Evolutionary conservation across 352 stramenopile species (phyloP).

Genomic region (Phytophthora sojae): DNA sequence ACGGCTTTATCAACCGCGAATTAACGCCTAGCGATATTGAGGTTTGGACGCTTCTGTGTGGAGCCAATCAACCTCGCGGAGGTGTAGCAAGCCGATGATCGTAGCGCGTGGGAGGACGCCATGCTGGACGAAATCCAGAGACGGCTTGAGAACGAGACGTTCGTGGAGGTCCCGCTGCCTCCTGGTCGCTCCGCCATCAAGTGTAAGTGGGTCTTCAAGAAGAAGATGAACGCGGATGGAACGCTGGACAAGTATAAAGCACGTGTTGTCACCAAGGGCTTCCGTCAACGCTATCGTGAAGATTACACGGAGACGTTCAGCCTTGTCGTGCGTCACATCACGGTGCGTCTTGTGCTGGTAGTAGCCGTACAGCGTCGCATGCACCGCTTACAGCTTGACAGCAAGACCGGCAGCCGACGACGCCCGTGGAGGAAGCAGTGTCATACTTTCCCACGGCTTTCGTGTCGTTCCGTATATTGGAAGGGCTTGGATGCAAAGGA

Average conservation of each 20-base stretch:
- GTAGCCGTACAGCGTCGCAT: constrained; percentile 10
- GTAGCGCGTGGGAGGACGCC: constrained; percentile 10
- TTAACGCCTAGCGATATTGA: constrained; percentile 3
- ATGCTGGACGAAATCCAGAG: constrained; percentile 18
- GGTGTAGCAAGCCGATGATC: not conserved
- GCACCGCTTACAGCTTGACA: constrained; percentile 19
- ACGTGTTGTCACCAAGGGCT: constrained; percentile 20
- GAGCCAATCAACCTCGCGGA: constrained; percentile 14
- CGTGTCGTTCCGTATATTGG: too few relatives aligned
- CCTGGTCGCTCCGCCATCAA: constrained; percentile 6
- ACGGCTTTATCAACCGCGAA: constrained; percentile 6
- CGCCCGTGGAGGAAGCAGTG: too few relatives aligned
- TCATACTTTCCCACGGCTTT: too few relatives aligned
- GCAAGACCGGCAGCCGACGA: too few relatives aligned
- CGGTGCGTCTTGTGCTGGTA: constrained; percentile 17
- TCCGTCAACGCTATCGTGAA: too few relatives aligned
- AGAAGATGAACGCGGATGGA: constrained; percentile 20
- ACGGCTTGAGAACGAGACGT: constrained; percentile 13
- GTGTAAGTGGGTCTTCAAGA: constrained; percentile 20
- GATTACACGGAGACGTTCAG: constrained; percentile 51
- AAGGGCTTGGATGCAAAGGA: too few relatives aligned
- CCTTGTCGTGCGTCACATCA: constrained; percentile 23
- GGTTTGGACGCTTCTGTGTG: constrained; percentile 2
- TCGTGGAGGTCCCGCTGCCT: constrained; percentile 7
- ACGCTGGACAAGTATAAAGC: constrained; percentile 49